Conservation (phyloP, 2,329 filamentous ascomycete genomes). For the Aurifilum marmelostoma region DNA sequence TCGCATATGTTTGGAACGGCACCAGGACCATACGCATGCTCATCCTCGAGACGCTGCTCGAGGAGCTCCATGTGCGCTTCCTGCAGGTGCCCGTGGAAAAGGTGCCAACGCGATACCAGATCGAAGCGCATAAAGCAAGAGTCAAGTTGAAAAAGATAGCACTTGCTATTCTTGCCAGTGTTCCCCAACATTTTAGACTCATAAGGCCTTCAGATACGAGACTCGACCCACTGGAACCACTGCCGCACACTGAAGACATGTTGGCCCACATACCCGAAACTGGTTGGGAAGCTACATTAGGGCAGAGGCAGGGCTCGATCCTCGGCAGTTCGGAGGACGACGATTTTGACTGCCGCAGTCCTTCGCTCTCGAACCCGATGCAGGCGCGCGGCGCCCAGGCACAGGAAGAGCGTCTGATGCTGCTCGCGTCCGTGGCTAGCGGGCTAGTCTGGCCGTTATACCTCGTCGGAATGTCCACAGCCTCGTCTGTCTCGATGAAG, state of each 20-base stretch:
- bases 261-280: slow-evolving; percentile 20
- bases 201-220: slow-evolving; percentile 45
- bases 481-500: slow-evolving; percentile 46
- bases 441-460: slow-evolving; percentile 56
- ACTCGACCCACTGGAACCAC: slow-evolving; percentile 32
- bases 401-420: slow-evolving; percentile 51
- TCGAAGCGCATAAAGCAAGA: slow-evolving; percentile 43
- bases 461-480: slow-evolving; percentile 51
- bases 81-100: slow-evolving; percentile 15
- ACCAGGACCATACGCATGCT: slow-evolving; percentile 51
- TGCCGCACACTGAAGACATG: slow-evolving; percentile 27
- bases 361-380: slow-evolving; percentile 47
- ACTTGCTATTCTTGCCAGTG: slow-evolving; percentile 48
- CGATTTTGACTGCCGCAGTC: slow-evolving; percentile 35
- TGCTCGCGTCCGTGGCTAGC: slow-evolving; percentile 51
- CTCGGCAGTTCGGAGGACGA: slow-evolving; percentile 12
- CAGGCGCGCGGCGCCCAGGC: slow-evolving; percentile 40
- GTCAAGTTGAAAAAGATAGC: slow-evolving; percentile 45
- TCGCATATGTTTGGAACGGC: slow-evolving; percentile 53
- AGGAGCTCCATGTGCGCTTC: slow-evolving; percentile 44
- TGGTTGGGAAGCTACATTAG: slow-evolving; percentile 14
- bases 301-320: slow-evolving; percentile 16
- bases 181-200: slow-evolving; percentile 55
- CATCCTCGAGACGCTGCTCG: slow-evolving; percentile 51
- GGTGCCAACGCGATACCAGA: slow-evolving; percentile 28